phyloP scores from a whole-genome alignment of 441 rosid genomes.

The Mallotus repandus region DNA sequence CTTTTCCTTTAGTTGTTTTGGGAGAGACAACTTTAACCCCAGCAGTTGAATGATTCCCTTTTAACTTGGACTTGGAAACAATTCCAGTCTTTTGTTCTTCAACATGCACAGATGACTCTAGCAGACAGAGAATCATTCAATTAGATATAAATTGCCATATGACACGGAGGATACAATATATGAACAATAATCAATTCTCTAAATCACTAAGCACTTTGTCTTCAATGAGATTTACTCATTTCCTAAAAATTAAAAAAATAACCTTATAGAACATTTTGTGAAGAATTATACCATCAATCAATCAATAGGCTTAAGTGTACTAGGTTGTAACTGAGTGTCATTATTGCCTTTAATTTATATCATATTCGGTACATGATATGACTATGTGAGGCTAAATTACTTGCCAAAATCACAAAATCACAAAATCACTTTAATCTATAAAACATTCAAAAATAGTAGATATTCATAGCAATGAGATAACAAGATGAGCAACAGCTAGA shows the following conservation, averaged over 20 bases:
- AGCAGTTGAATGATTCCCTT: conserved; percentile 44
- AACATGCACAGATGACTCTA: conserved; percentile 69
- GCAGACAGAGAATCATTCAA: conserved; percentile 17
- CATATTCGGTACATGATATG: not conserved
- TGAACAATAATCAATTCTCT: not conserved
- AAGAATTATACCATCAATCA: not conserved
- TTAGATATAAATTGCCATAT: conserved; percentile 14
- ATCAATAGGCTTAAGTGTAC: not conserved
- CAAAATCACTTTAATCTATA: conserved; percentile 3
- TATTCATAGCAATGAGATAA: not conserved
- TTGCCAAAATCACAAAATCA: not conserved
- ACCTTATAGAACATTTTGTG: not conserved
- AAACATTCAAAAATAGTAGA: conserved; percentile 1
- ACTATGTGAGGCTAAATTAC: not conserved
- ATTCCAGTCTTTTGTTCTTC: conserved; percentile 54
- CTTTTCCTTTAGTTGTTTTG: conserved; percentile 45
- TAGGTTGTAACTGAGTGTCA: not conserved
- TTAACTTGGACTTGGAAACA: conserved; percentile 47
- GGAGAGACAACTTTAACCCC: conserved; percentile 41
- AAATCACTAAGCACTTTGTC: not conserved
- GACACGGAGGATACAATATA: not conserved
- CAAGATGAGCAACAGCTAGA: not conserved
- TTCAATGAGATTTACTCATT: not conserved
- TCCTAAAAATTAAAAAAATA: not conserved
- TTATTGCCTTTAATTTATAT: not conserved